Evolutionary conservation across 2,329 filamentous ascomycete genomes (phyloP), one percentile per base, ranked within the genome.

Genomic region (Fusarium veterinarium): DNA sequence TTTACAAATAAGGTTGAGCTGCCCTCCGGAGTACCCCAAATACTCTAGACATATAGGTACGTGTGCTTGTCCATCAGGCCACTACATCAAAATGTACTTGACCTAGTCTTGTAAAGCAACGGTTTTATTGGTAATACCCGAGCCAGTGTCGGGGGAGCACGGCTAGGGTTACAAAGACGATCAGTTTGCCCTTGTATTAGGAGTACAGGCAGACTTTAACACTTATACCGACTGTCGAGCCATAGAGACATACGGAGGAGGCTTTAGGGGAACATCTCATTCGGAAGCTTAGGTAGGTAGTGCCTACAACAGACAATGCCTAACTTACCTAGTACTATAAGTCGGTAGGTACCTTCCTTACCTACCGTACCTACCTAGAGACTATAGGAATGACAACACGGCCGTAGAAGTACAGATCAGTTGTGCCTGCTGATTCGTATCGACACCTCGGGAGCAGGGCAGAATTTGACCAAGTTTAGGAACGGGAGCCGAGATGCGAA

Each of bases 401-500:
- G 8, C 20, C 20, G 14, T 48, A 16, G 28, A 30, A 30, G 19
- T 12, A 28, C 28, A 46, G 25, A 46, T 46, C 20, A 31, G 20
- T 48, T 25, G 40, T 58, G 46, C 38, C 28, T 30, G 20, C 51
- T 69, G 42, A 58, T 38, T 53, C 31, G 57, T 45, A 30, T 20
- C 42, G 20, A 37, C 51, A 69, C 40, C 52, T 38, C 33, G 41
- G 46, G 28, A 28, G 25, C 25, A 41, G 25, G 45, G n/a, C 28
- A 35, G 45, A 38, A 37, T n/a, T 42, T 40, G 44, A 48, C 35
- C n/a, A 33, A 41, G 44, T 38, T 30, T 11, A 59, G 41, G 55
- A 64, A 59, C 33, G 12, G 55, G 56, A 74, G 57, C 69, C 64
- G 65, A 74, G 69, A 64, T 68, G 51, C 64, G 40, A 52, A 45